phyloP scores from a whole-genome alignment of 2,329 filamentous ascomycete genomes.

The Verticillium klebahnii region DNA sequence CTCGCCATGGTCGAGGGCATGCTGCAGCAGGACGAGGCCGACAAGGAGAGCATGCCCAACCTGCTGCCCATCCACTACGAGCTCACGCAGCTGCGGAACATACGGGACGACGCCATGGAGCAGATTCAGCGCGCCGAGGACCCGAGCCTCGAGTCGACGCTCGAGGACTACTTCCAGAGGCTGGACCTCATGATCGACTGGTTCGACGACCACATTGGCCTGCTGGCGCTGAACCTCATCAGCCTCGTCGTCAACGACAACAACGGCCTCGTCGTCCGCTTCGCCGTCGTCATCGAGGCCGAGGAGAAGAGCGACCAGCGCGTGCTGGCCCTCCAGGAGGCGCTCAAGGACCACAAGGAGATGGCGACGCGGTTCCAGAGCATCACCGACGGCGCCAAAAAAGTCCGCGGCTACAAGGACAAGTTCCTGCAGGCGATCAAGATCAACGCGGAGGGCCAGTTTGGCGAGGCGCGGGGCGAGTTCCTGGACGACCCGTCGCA shows the following conservation, averaged over 20 bases:
- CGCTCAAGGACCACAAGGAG: constrained; percentile 92
- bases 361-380: constrained; percentile 91
- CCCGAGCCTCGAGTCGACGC: constrained; percentile 68
- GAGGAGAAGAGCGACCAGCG: constrained; percentile 96
- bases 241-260: constrained; percentile 82
- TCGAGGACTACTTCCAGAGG: constrained; percentile 84
- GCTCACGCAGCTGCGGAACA: constrained; percentile 85
- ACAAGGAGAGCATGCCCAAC: constrained; percentile 88
- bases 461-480: constrained; percentile 64
- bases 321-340: constrained; percentile 86
- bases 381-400: constrained; percentile 89
- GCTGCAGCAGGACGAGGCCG: constrained; percentile 76
- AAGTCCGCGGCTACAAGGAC: constrained; percentile 91
- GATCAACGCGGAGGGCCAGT: constrained; percentile 67
- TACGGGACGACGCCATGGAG: constrained; percentile 93
- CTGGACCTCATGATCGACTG: constrained; percentile 85
- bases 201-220: constrained; percentile 93
- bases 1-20: constrained; percentile 72
- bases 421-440: constrained; percentile 84
- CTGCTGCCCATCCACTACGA: constrained; percentile 86
- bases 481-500: constrained; percentile 80
- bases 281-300: constrained; percentile 88
- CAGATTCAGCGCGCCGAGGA: constrained; percentile 81
- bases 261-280: constrained; percentile 80
- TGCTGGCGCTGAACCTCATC: constrained; percentile 85